Evolutionary conservation across 345 rosid species (phyloP).

Genomic region (Syzygium aromaticum): DNA sequence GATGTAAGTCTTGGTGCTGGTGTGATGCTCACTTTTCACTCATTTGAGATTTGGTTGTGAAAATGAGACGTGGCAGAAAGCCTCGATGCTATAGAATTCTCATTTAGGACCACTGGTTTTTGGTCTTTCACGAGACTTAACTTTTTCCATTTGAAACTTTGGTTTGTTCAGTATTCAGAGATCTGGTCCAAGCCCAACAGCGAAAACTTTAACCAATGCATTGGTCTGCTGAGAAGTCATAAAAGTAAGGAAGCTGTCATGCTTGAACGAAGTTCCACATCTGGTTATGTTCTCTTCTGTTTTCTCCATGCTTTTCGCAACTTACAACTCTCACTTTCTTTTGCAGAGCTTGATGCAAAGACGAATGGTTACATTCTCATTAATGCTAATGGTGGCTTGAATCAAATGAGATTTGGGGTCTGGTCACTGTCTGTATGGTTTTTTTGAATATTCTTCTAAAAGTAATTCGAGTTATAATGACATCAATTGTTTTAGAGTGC

Average conservation of each 20-base stretch:
- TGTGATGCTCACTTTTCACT: neutral
- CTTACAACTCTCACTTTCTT: slow-evolving; percentile 3
- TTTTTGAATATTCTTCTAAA: neutral
- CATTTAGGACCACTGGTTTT: too few species aligned
- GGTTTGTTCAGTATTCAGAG: slow-evolving; percentile 48
- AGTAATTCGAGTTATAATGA: neutral
- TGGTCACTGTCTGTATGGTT: slow-evolving; percentile 33
- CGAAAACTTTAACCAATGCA: slow-evolving; percentile 70
- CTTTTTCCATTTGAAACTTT: neutral
- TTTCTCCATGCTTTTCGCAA: neutral
- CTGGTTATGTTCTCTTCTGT: neutral
- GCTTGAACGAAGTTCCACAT: neutral
- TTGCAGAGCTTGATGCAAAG: slow-evolving; percentile 61
- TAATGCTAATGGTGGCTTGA: slow-evolving; percentile 96
- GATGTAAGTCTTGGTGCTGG: slow-evolving; percentile 42
- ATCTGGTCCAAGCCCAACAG: slow-evolving; percentile 86
- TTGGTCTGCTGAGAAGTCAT: slow-evolving; percentile 39
- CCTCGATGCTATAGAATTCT: neutral
- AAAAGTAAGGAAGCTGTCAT: slow-evolving; percentile 44
- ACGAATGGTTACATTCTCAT: slow-evolving; percentile 81
- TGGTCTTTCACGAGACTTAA: neutral
- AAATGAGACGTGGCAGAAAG: neutral
- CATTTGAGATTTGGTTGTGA: neutral
- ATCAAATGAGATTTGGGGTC: slow-evolving; percentile 99
- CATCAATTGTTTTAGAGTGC: slow-evolving; percentile 51